phyloP scores from a whole-genome alignment of 106 monocot genomes.

The Apostasia shenzhenica region DNA sequence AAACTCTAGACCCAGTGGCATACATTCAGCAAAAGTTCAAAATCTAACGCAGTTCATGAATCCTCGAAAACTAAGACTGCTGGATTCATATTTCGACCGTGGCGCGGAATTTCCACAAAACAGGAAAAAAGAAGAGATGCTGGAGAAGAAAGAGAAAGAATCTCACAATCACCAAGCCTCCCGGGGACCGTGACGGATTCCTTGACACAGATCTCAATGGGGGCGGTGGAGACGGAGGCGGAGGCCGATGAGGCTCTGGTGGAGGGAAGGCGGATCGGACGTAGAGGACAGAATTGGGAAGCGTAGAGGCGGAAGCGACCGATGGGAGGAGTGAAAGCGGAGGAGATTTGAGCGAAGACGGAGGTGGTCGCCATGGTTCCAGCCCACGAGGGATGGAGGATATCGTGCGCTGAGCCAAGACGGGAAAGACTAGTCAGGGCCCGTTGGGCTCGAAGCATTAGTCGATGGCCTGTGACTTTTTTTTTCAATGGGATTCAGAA shows the following conservation, averaged over 20 bases:
- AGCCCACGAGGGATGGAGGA: neutral
- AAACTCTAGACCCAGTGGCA: no score
- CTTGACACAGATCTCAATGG: conserved; percentile 35
- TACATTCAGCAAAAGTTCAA: no score
- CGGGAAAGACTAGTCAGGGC: no score
- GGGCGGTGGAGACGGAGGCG: neutral
- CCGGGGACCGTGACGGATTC: conserved; percentile 28
- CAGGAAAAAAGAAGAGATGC: neutral
- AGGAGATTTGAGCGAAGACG: neutral
- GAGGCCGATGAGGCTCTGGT: conserved; percentile 2
- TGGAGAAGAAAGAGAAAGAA: neutral
- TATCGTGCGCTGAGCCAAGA: neutral
- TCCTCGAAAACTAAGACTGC: no score
- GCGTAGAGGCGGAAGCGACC: neutral
- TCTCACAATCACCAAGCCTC: conserved; percentile 33
- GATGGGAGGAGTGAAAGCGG: neutral
- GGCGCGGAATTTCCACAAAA: no score
- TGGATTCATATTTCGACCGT: no score
- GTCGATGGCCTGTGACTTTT: no score
- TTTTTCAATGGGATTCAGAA: no score
- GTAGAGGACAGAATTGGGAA: neutral
- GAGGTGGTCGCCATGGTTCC: conserved; percentile 5
- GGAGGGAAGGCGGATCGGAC: neutral
- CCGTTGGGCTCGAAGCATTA: no score
- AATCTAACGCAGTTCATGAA: no score